Conservation (phyloP, 2,329 filamentous ascomycete species). For the Trichoderma pleuroti region DNA sequence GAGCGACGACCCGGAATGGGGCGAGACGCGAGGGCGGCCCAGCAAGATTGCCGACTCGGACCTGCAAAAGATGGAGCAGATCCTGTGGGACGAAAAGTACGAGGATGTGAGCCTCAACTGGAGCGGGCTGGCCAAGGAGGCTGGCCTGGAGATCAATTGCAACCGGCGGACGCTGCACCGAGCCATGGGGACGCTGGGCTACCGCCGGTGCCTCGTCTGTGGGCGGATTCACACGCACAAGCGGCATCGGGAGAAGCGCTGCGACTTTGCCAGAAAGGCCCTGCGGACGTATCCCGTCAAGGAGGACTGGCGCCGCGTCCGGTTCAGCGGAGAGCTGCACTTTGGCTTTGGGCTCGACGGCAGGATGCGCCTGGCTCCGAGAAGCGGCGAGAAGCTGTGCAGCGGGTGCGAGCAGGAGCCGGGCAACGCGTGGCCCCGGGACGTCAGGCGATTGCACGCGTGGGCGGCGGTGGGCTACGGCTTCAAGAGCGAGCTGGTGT, state of each 20-base stretch:
- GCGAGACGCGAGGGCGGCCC: constrained; percentile 37
- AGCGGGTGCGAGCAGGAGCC: constrained; percentile 26
- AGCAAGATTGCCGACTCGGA: constrained; percentile 35
- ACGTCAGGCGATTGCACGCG: constrained; percentile 34
- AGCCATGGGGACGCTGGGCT: constrained; percentile 37
- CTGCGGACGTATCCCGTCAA: constrained; percentile 32
- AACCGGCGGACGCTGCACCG: constrained; percentile 37
- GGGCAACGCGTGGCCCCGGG: constrained; percentile 32
- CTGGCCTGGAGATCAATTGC: constrained; percentile 32
- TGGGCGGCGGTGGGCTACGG: constrained; percentile 36
- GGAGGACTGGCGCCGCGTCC: constrained; percentile 32
- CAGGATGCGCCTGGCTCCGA: constrained; percentile 34
- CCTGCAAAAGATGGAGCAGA: constrained; percentile 36
- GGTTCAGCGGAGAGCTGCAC: constrained; percentile 38
- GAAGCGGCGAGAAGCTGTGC: constrained; percentile 35
- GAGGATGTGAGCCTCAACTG: constrained; percentile 34
- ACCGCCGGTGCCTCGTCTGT: constrained; percentile 35
- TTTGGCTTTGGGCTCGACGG: constrained; percentile 39
- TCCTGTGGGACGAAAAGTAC: constrained; percentile 37
- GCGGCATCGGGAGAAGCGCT: constrained; percentile 32
- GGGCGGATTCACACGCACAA: constrained; percentile 31
- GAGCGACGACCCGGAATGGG: constrained; percentile 38
- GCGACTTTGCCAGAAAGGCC: constrained; percentile 35
- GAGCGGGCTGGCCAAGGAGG: constrained; percentile 33
- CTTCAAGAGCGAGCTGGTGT: constrained; percentile 38